Conservation (phyloP, 352 stramenopile genomes). For the Pythium apleroticum region DNA sequence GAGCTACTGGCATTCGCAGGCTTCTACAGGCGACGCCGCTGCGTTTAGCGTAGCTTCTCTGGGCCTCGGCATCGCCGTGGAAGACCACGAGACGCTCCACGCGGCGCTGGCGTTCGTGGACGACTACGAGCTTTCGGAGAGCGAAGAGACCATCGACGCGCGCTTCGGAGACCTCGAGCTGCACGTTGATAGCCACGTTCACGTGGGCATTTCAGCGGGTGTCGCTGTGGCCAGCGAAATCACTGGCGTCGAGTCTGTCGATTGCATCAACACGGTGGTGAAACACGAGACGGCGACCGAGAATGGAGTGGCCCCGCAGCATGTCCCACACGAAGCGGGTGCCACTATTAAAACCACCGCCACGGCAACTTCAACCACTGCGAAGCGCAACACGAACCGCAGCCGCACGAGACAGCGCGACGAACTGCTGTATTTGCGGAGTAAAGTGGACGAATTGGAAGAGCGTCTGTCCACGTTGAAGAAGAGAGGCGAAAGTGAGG, state of each 20-base stretch:
- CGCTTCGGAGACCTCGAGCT: neutral
- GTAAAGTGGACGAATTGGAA: slow-evolving; percentile 14
- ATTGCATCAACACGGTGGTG: neutral
- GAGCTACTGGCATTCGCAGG: neutral
- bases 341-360: neutral
- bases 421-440: slow-evolving; percentile 17
- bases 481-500: neutral
- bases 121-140: slow-evolving; percentile 19
- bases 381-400: neutral
- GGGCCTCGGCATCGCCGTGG: neutral
- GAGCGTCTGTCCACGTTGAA: slow-evolving; percentile 4
- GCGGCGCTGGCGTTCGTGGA: slow-evolving; percentile 21
- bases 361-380: neutral
- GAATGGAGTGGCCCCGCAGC: neutral
- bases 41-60: neutral
- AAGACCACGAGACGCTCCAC: slow-evolving; percentile 22
- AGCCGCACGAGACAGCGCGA: slow-evolving; percentile 8
- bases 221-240: neutral
- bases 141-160: neutral
- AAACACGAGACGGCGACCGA: neutral
- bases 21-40: neutral
- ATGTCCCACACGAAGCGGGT: neutral
- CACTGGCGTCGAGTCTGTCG: neutral
- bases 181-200: neutral
- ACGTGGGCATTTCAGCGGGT: too few species aligned